Evolutionary conservation across 208 protist species (phyloP).

Genomic region (Strigomonas oncopelti): DNA sequence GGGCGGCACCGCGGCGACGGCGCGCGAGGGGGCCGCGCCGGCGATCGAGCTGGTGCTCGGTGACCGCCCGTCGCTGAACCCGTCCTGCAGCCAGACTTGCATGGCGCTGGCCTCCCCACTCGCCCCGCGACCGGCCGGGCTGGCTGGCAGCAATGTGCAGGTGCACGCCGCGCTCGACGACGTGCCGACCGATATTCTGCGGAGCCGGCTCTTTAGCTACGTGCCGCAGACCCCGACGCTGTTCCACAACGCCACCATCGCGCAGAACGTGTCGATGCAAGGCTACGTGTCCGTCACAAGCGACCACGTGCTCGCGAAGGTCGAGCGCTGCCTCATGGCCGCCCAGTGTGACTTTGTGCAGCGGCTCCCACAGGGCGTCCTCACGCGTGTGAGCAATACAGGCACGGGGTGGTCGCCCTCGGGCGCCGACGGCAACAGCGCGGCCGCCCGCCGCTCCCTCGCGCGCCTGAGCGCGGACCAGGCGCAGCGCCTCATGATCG

Average conservation of each 20-base stretch:
- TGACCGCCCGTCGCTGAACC: neutral
- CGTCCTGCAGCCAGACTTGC: neutral
- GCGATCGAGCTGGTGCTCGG: constrained; percentile 8
- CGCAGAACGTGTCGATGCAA: constrained; percentile 65
- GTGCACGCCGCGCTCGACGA: constrained; percentile 16
- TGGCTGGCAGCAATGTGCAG: neutral
- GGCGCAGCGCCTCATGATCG: constrained; percentile 63
- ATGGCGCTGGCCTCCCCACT: neutral
- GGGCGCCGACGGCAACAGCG: constrained; percentile 17
- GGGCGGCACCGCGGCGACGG: neutral
- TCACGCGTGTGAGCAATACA: constrained; percentile 40
- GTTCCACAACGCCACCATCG: constrained; percentile 57
- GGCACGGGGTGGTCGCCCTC: constrained; percentile 15
- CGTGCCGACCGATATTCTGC: constrained; percentile 40
- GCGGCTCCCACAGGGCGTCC: constrained; percentile 43
- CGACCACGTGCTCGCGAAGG: constrained; percentile 29
- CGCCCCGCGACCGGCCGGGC: neutral
- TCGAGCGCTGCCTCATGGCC: constrained; percentile 31
- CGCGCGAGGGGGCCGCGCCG: constrained; percentile 7
- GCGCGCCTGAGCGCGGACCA: constrained; percentile 54
- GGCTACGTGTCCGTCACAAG: constrained; percentile 47
- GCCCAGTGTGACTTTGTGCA: constrained; percentile 52
- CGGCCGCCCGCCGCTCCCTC: constrained; percentile 16
- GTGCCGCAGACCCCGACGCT: constrained; percentile 58
- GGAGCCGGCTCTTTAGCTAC: constrained; percentile 62